Conservation (phyloP, 2,329 filamentous ascomycete species). For the Paecilomyces dactylethromorphus region DNA sequence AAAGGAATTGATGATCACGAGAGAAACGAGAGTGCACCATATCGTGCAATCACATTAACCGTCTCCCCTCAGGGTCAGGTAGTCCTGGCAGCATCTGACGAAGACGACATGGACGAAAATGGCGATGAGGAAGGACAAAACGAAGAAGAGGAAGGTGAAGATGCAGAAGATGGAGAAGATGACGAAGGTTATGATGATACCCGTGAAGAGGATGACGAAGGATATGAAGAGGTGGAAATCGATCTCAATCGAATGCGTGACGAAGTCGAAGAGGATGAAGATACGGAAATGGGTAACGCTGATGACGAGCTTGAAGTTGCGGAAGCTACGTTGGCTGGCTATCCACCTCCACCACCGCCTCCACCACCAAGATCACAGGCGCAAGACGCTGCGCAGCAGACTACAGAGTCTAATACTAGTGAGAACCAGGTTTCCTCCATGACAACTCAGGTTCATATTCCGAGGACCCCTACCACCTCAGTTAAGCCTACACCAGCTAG, state of each 20-base stretch:
- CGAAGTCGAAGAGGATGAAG: constrained; percentile 30
- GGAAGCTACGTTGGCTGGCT: constrained; percentile 72
- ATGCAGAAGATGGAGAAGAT: constrained; percentile 35
- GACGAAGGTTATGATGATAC: constrained; percentile 45
- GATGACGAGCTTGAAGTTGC: constrained; percentile 67
- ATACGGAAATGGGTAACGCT: constrained; percentile 47
- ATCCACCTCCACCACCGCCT: constrained; percentile 60
- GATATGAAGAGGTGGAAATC: constrained; percentile 18
- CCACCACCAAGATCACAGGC: constrained; percentile 28
- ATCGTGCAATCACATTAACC: constrained; percentile 32
- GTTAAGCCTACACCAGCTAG: constrained; percentile 38
- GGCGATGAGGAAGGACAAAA: constrained; percentile 19
- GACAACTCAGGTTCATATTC: constrained; percentile 54
- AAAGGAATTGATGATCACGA: constrained; percentile 79
- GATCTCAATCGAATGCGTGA: constrained; percentile 15
- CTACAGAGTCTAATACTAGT: constrained; percentile 9
- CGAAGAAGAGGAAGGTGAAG: constrained; percentile 26
- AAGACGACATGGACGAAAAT: constrained; percentile 33
- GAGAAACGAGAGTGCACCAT: constrained; percentile 46
- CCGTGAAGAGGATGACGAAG: constrained; percentile 24
- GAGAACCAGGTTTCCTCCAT: constrained; percentile 12
- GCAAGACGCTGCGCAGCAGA: constrained; percentile 8
- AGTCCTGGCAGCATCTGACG: constrained; percentile 39
- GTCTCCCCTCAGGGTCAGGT: constrained; percentile 36
- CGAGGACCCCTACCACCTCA: constrained; percentile 64